phyloP scores from a whole-genome alignment of 192 early-diverging fungal species.

The Backusella westeae region DNA sequence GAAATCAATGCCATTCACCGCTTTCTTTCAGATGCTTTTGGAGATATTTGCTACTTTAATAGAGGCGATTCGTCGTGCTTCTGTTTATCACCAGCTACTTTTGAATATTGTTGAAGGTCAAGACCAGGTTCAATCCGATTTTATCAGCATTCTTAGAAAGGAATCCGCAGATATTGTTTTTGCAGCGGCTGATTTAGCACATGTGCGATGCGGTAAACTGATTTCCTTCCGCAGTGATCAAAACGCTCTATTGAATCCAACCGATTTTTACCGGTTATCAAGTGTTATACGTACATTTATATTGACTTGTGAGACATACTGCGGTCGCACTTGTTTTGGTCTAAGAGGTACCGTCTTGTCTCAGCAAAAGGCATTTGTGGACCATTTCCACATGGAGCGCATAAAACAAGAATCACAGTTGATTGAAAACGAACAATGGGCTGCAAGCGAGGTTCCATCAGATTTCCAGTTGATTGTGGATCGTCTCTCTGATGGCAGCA shows the following conservation, averaged over 20 bases:
- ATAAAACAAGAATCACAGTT: constrained; percentile 81
- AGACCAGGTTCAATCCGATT: constrained; percentile 20
- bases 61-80: constrained; percentile 67
- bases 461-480: constrained; percentile 91
- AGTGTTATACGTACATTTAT: constrained; percentile 84
- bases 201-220: constrained; percentile 85
- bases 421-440: constrained; percentile 98
- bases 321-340: constrained; percentile 87
- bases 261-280: constrained; percentile 86
- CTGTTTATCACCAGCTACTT: constrained; percentile 71
- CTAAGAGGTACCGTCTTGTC: constrained; percentile 82
- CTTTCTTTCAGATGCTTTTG: constrained; percentile 77
- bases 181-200: constrained; percentile 81
- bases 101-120: constrained; percentile 62
- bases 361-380: constrained; percentile 92
- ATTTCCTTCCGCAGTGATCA: constrained; percentile 87
- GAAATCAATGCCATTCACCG: constrained; percentile 78
- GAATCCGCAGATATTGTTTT: constrained; percentile 44
- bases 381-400: constrained; percentile 93
- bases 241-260: constrained; percentile 81
- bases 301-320: constrained; percentile 68
- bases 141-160: not conserved
- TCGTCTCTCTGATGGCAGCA: constrained; percentile 57
- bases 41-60: constrained; percentile 76
- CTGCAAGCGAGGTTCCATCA: constrained; percentile 86